Base-by-base conservation (phyloP, 2,329 filamentous ascomycete species). In the Aspergillus intermedius region DNA sequence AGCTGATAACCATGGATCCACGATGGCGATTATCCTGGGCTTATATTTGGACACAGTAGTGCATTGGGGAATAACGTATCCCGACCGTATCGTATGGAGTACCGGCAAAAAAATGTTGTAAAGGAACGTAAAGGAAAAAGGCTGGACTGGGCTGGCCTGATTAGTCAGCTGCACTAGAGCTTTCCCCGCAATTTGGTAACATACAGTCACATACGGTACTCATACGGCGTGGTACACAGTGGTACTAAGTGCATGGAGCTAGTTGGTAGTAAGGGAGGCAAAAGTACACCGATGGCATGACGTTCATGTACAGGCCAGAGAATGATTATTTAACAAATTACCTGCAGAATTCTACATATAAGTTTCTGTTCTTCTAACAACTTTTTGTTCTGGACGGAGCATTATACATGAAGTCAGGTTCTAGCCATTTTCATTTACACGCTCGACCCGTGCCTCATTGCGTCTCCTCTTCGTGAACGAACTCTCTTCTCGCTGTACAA, bases 391-490 rank as follows among this genome's bases (percentile, higher is more conserved):
- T 30, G 25, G 12, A 12, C 25, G 12, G 17, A 19, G 17, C 17
- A 19, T 19, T 19, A 19, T 12, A 30, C 10, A 30, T 9, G 8
- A 30, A 30, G 9, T 30, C 25, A 12, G 10, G 25, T 30, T 30
- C 25, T 30, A 12, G 12, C 25, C 4, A 30, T 10, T 12, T 12
- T 30, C 4, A 12, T 30, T 12, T 9, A 10, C 25, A 12, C 3
- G 25, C 25, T 30, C 53, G 51, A 58, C 54, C 58, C 58, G 58
- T 60, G 59, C 56, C 54, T 61, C 56, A 48, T 55, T 39, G n/a
- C 12, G 25, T 45, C 40, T 44, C 49, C 50, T 50, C 50, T 54
- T 48, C 45, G 50, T 49, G n/a, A 19, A 15, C 10, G 15, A 39
- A 39, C 13, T 19, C 35, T 19, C n/a, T 28, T 40, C 37, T 37